A percentile compares a stretch with the other conserved stretches of the same genome.
Evolutionary conservation across 1,139 yeast species (phyloP).

Genomic region (Yamadazyma friedrichii): DNA sequence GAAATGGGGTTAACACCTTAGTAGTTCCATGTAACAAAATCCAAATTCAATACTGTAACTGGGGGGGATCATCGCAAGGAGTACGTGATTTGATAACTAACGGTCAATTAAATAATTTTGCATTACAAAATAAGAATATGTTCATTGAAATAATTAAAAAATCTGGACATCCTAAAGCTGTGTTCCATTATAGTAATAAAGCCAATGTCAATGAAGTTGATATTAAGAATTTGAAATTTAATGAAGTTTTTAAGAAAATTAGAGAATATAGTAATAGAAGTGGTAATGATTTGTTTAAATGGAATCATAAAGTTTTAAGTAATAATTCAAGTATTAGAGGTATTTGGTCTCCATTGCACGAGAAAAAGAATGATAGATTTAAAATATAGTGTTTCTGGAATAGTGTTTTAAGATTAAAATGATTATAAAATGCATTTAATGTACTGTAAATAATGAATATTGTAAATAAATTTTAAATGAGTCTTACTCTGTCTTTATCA

Average conservation of each 20-base stretch:
- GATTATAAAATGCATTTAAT: not conserved
- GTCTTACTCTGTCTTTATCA: not conserved
- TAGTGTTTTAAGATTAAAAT: not conserved
- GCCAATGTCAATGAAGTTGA: slow-evolving; percentile 37
- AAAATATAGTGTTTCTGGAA: slow-evolving; percentile 45
- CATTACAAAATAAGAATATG: slow-evolving; percentile 59
- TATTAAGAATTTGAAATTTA: slow-evolving; percentile 55
- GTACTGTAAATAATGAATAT: not conserved
- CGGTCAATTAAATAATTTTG: slow-evolving; percentile 55
- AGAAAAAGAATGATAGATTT: slow-evolving; percentile 64
- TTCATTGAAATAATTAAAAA: slow-evolving; percentile 69
- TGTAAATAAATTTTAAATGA: slow-evolving; percentile 2
- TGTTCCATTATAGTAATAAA: slow-evolving; percentile 58
- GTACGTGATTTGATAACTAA: slow-evolving; percentile 65
- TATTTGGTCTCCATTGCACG: slow-evolving; percentile 95
- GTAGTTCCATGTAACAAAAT: slow-evolving; percentile 73
- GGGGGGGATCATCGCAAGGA: slow-evolving; percentile 94
- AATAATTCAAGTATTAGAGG: slow-evolving; percentile 88
- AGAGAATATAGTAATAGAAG: slow-evolving; percentile 47
- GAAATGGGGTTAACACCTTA: slow-evolving; percentile 83
- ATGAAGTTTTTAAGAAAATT: slow-evolving; percentile 59
- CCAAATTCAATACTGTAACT: slow-evolving; percentile 78
- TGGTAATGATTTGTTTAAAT: slow-evolving; percentile 42
- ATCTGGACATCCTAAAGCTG: slow-evolving; percentile 80
- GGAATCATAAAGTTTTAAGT: slow-evolving; percentile 71